These are phyloP conservation scores for Cystobasidiopsis lactophilus DNA, from an alignment of 768 basidiomycete species.

Conservation along the genomic window DNA sequence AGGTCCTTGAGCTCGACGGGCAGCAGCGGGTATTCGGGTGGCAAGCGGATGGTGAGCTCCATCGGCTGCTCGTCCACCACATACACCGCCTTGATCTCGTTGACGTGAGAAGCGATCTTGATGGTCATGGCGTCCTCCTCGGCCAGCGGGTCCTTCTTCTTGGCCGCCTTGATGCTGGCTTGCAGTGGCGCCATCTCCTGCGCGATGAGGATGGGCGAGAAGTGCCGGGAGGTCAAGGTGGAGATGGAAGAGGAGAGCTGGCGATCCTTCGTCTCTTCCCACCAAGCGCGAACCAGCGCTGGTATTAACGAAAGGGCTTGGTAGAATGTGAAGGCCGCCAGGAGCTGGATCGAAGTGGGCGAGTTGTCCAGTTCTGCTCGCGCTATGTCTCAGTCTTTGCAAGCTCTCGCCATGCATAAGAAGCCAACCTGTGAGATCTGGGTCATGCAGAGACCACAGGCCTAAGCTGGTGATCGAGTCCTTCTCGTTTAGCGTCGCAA, in stretches of 20 bases:
- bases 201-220: conserved; percentile 70
- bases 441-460: conserved; percentile 75
- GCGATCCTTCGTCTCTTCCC: conserved; percentile 67
- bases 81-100: conserved; percentile 68
- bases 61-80: conserved; percentile 79
- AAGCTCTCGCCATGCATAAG: background rate
- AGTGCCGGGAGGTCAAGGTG: conserved; percentile 55
- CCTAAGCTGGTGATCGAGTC: conserved; percentile 54
- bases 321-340: conserved; percentile 67
- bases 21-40: conserved; percentile 72
- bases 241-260: conserved; percentile 57
- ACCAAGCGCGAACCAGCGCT: conserved; percentile 64
- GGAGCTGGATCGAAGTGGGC: conserved; percentile 21
- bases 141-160: conserved; percentile 32
- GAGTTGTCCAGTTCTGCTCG: background rate
- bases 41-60: conserved; percentile 68
- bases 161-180: conserved; percentile 28
- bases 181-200: conserved; percentile 41
- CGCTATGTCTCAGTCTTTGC: background rate
- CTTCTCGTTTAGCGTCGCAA: conserved; percentile 40
- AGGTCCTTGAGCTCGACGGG: conserved; percentile 69
- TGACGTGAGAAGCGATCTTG: conserved; percentile 46
- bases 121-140: conserved; percentile 56
- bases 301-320: conserved; percentile 63
- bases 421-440: conserved; percentile 32